phyloP scores from a whole-genome alignment of 208 protist species.

The Crithidia acanthocephali region DNA sequence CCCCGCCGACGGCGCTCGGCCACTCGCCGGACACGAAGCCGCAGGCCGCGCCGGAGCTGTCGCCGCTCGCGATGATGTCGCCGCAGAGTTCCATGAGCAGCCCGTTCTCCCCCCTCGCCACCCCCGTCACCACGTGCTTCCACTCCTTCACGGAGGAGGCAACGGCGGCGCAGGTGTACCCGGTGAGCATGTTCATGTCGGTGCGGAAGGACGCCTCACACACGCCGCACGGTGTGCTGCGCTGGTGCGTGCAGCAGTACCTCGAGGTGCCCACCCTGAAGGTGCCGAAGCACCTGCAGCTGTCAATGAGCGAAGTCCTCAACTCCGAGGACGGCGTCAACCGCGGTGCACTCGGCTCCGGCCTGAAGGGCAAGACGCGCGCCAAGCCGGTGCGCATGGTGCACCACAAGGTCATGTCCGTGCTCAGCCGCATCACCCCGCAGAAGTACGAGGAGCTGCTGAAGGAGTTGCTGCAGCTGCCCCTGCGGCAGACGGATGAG shows the following conservation, averaged over 20 bases:
- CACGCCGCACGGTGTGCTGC: conserved; percentile 84
- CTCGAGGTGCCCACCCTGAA: conserved; percentile 73
- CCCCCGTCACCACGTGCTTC: conserved; percentile 53
- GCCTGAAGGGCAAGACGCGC: conserved; percentile 53
- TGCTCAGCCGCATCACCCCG: conserved; percentile 83
- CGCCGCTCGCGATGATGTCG: conserved; percentile 26
- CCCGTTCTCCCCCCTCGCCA: conserved; percentile 65
- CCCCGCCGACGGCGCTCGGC: conserved; percentile 66
- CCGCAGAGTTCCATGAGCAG: conserved; percentile 34
- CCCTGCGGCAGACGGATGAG: conserved; percentile 78
- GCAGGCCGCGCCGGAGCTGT: conserved; percentile 20
- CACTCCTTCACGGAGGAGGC: conserved; percentile 72
- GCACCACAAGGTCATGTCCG: conserved; percentile 88
- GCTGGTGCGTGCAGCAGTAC: conserved; percentile 81
- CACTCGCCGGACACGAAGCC: conserved; percentile 48
- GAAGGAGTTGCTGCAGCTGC: conserved; percentile 76
- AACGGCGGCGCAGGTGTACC: conserved; percentile 54
- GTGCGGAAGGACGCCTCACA: conserved; percentile 80
- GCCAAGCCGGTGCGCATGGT: conserved; percentile 68
- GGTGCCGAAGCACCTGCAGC: conserved; percentile 79
- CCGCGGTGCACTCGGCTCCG: conserved; percentile 65
- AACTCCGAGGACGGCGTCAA: conserved; percentile 52
- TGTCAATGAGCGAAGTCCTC: conserved; percentile 66
- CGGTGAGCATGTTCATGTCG: conserved; percentile 83
- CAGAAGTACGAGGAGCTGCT: conserved; percentile 81